These are phyloP conservation scores for Mimosa pudica DNA, from an alignment of 306 rosid genomes.

Conservation along the genomic window DNA sequence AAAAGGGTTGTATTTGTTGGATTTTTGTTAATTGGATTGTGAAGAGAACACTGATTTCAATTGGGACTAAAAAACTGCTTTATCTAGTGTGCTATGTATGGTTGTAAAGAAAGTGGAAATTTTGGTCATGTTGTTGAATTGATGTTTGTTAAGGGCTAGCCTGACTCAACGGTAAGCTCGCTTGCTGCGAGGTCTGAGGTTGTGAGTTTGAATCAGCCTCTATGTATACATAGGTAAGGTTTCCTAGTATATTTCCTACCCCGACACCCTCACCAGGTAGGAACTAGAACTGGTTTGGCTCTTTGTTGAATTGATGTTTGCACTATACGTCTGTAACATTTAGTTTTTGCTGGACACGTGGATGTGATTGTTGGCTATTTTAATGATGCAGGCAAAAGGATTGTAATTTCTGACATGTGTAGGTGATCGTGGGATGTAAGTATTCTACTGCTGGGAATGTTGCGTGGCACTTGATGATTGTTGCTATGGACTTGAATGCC, in stretches of 20 bases:
- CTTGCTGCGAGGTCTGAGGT: no score
- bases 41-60: conserved; percentile 19
- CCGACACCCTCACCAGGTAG: no score
- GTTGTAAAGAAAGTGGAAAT: not conserved
- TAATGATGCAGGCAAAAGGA: conserved; percentile 39
- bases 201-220: no score
- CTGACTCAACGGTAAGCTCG: no score
- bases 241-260: no score
- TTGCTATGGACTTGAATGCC: conserved; percentile 97
- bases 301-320: conserved; percentile 14
- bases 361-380: conserved; percentile 31
- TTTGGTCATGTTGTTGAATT: conserved; percentile 11
- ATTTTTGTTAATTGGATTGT: conserved; percentile 4
- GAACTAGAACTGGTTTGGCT: no score
- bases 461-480: conserved; percentile 74
- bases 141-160: not conserved
- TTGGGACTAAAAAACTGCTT: not conserved
- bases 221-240: no score
- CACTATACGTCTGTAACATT: not conserved
- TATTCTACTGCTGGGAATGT: conserved; percentile 44
- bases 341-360: not conserved
- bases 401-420: conserved; percentile 12
- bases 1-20: not conserved
- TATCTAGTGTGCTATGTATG: conserved; percentile 1
- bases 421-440: conserved; percentile 28